A percentile compares a stretch with the other conserved stretches of the same genome.
phyloP scores from a whole-genome alignment of 495 filamentous ascomycete species.

The Jackrogersella multiformis region DNA sequence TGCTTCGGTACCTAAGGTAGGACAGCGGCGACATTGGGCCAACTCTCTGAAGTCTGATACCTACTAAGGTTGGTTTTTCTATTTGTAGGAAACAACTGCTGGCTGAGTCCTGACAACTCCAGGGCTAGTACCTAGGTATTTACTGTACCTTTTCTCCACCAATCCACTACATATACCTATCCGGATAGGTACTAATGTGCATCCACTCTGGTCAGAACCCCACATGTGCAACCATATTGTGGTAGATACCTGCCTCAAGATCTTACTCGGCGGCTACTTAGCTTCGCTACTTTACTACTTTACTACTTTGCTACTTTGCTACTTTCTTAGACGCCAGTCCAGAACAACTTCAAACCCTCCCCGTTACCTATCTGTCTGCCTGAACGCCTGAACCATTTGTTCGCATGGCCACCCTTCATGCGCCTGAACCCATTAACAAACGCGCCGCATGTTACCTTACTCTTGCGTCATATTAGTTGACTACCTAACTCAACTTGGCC shows the following conservation, averaged over 20 bases:
- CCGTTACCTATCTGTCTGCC: background rate
- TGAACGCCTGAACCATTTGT: conserved; percentile 15
- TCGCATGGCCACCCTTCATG: conserved; percentile 36
- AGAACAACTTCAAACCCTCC: conserved; percentile 17
- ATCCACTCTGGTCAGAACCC: conserved; percentile 1
- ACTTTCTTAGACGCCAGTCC: conserved; percentile 31
- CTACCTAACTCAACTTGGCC: background rate
- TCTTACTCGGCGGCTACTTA: conserved; percentile 34
- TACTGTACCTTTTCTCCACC: background rate
- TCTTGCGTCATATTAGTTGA: conserved; percentile 38
- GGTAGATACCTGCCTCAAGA: conserved; percentile 19
- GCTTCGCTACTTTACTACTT: too few relatives aligned
- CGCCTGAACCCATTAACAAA: conserved; percentile 33
- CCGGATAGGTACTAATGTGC: conserved; percentile 8
- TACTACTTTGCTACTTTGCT: too few relatives aligned
- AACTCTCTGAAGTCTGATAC: too few relatives aligned
- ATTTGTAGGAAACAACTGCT: too few relatives aligned
- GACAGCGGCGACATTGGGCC: conserved; percentile 10
- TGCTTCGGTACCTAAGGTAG: background rate
- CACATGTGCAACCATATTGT: conserved; percentile 4
- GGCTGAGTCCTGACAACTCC: too few relatives aligned
- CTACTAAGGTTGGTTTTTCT: too few relatives aligned
- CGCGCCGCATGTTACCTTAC: conserved; percentile 41
- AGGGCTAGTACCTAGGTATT: background rate
- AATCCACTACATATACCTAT: conserved; percentile 4